Conservation (phyloP, 345 rosid genomes). For the Excoecaria cochinchinensis region DNA sequence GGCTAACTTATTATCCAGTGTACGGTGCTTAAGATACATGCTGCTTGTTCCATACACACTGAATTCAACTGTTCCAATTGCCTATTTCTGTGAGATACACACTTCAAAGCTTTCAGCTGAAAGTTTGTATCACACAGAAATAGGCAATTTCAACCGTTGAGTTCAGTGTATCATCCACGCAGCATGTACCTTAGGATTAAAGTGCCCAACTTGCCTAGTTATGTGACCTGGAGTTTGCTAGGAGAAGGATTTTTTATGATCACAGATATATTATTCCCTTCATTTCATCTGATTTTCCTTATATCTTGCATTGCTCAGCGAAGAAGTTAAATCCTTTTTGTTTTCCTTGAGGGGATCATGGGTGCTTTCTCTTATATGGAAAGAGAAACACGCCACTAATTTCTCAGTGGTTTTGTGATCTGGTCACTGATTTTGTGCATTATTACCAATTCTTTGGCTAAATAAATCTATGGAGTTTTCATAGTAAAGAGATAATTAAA, state of each 20-base stretch:
- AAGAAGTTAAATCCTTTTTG: not conserved
- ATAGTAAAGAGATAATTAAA: not conserved
- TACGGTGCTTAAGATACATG: too few species aligned
- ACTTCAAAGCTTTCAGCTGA: too few species aligned
- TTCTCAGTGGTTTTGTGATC: not conserved
- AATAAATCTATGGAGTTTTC: not conserved
- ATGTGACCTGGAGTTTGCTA: constrained; percentile 1
- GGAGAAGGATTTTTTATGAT: not conserved
- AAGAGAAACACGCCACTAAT: not conserved
- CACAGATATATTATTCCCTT: not conserved
- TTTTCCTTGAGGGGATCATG: not conserved
- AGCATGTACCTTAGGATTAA: not conserved
- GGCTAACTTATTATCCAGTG: too few species aligned
- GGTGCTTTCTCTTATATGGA: not conserved
- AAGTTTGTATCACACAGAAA: too few species aligned
- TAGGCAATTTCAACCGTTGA: too few species aligned
- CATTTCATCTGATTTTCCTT: not conserved
- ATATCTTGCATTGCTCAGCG: not conserved
- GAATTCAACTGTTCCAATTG: too few species aligned
- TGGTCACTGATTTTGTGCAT: not conserved
- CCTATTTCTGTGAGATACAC: too few species aligned
- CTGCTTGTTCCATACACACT: too few species aligned
- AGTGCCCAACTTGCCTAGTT: not conserved
- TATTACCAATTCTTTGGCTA: not conserved
- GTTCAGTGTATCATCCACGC: too few species aligned